Evolutionary conservation across 768 basidiomycete genomes (phyloP).

Genomic region (Boletus rex-veris): DNA sequence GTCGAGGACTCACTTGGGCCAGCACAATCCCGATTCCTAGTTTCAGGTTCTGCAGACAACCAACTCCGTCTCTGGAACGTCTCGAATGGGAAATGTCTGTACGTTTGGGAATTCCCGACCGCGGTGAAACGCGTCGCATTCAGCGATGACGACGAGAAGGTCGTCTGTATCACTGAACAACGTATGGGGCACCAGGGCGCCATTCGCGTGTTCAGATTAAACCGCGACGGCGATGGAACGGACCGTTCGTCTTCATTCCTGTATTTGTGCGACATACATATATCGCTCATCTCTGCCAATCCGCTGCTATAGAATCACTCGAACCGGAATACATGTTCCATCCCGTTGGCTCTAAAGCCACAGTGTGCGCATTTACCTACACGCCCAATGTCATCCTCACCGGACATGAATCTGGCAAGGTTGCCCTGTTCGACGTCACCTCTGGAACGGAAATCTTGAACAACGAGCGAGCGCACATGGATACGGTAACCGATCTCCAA

Average conservation of each 20-base stretch:
- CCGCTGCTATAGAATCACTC: slow-evolving; percentile 52
- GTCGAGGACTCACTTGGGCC: neutral
- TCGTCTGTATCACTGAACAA: slow-evolving; percentile 96
- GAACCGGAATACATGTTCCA: slow-evolving; percentile 79
- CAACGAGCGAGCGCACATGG: slow-evolving; percentile 87
- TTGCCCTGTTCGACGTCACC: slow-evolving; percentile 86
- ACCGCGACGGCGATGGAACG: slow-evolving; percentile 75
- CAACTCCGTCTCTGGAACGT: slow-evolving; percentile 88
- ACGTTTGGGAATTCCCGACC: slow-evolving; percentile 96
- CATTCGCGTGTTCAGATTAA: slow-evolving; percentile 86
- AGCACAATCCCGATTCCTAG: slow-evolving; percentile 83
- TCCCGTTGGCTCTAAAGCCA: slow-evolving; percentile 93
- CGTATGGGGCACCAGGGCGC: slow-evolving; percentile 92
- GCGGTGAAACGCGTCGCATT: slow-evolving; percentile 96
- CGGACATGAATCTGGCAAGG: slow-evolving; percentile 95
- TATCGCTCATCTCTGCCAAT: neutral
- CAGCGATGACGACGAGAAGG: slow-evolving; percentile 75
- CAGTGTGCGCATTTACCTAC: slow-evolving; percentile 88
- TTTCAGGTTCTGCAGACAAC: slow-evolving; percentile 95
- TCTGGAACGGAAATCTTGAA: slow-evolving; percentile 77
- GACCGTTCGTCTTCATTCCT: slow-evolving; percentile 55
- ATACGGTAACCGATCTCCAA: slow-evolving; percentile 89
- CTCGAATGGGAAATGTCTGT: slow-evolving; percentile 85
- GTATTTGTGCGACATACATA: no score
- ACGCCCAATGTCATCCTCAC: slow-evolving; percentile 78